Percentiles rank a stretch among this genome's conserved stretches.
These are phyloP conservation scores for Choanephora cucurbitarum DNA, from an alignment of 371 early-diverging fungal species.

Conservation along the genomic window DNA sequence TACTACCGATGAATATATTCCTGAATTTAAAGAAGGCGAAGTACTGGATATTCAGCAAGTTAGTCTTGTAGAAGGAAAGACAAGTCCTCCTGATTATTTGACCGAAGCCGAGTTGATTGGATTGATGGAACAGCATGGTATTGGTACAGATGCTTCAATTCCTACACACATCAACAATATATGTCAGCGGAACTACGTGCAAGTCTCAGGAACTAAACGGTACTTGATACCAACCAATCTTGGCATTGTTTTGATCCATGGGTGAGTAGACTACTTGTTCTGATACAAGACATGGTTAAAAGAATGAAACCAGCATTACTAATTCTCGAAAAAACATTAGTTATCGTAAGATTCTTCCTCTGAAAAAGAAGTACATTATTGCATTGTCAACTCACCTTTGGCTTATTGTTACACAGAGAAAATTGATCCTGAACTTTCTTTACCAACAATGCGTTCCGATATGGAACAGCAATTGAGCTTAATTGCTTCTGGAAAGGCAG, in stretches of 20 bases:
- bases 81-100: constrained; percentile 67
- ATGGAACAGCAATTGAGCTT: constrained; percentile 53
- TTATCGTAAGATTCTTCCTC: constrained; percentile 25
- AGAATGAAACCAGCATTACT: too few species aligned
- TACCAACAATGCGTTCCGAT: constrained; percentile 57
- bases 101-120: constrained; percentile 74
- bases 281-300: background rate
- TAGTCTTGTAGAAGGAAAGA: constrained; percentile 53
- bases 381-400: background rate
- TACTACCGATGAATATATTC: constrained; percentile 48
- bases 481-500: constrained; percentile 51
- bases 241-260: constrained; percentile 58
- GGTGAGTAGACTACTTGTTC: constrained; percentile 21
- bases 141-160: constrained; percentile 83
- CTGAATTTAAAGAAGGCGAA: constrained; percentile 47
- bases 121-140: constrained; percentile 70
- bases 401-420: constrained; percentile 32
- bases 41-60: constrained; percentile 25
- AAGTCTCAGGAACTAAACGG: constrained; percentile 41
- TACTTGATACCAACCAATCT: constrained; percentile 52
- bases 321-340: too few species aligned
- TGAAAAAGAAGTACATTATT: too few species aligned
- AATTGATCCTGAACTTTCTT: constrained; percentile 54
- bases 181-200: constrained; percentile 65
- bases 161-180: constrained; percentile 78